Evolutionary conservation across 345 rosid genomes (phyloP), one percentile per base, ranked within the genome.

Genomic region (Aquilaria malaccensis): DNA sequence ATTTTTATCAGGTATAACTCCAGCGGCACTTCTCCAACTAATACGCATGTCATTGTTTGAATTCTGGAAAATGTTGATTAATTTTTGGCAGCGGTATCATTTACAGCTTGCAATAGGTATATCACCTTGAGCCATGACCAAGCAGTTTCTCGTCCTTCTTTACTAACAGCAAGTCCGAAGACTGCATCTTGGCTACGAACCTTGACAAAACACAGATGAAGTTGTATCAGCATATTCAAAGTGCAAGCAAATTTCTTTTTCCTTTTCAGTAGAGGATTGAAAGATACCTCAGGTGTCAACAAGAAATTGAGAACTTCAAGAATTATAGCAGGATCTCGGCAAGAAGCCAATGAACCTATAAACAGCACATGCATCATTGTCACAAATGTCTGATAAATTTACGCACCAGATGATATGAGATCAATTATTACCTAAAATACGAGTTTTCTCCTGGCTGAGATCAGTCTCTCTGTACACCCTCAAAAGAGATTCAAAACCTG

Each of bases 371-470:
- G 47, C 10, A 15, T 53, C 30, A 43, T 33, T 61, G 33, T 50
- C 58, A 64, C 15, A 33, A 22, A 62, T 29, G 43, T 37, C 2
- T 12, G 50, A 62, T 13, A 3, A 3, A 57, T 30, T 41, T 56
- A 65, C 15, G 15, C 43, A 58, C 15, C 22, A 70, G 48, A 58
- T 54, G 13, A 14, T 1, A 55, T 52, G 51, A 53, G 33, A 43
- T 52, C 45, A 22, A 29, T 62, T 30, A 45, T 41, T 83, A 93
- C 99, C 76, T 61, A 94, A 73, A 69, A 94, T 81, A 70, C 99
- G 85, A n/a, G 87, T 86, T 81, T 90, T 94, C 84, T 88, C 97
- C 71, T 90, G 89, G 84, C 99, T 88, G 50, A 88, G 78, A 72
- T 94, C 95, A n/a, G 95, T 85, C 72, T 94, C 99, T 62, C 95